Base-by-base conservation (phyloP, 2,329 filamentous ascomycete species). In the Ambrosiella xylebori region DNA sequence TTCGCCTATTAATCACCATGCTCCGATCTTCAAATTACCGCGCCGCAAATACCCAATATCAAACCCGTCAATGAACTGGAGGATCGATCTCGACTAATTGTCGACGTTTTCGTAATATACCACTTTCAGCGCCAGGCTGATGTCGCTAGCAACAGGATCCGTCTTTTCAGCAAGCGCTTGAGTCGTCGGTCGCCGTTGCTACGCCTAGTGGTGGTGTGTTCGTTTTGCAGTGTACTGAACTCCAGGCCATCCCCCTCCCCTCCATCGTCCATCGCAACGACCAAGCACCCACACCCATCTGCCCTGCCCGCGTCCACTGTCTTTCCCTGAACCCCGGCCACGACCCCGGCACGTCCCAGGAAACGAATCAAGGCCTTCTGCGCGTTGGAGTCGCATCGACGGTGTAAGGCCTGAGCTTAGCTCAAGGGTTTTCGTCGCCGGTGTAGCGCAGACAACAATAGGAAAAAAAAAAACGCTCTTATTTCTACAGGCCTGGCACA, bases 361-460 rank as follows among this genome's bases (percentile, higher is more conserved):
- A 59, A 59, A 52, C 58, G 58, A 59, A 58, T 58, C 57, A 58
- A 59, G 54, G 55, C 51, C 55, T 50, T 57, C 55, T 57, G 55
- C 47, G 55, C 55, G 44, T 19, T 45, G 57, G 51, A 56, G 58
- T 57, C 27, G 57, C 39, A 59, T 56, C 58, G 47, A 41, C 39
- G 52, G 52, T 39, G 52, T 15, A 58, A 58, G 54, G 54, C 54
- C 58, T 59, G 56, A 56, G 58, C 58, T 59, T 50, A 37, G 13
- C 38, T 39, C 50, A 45, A 54, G 57, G 41, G 51, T 51, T 39
- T 36, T 54, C 37, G 52, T 54, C 37, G 38, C 52, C 37, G 39
- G 52, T 39, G 38, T 41, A 41, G 35, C 11, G 38, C 19, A 54
- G 37, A 37, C 35, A 17, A 45, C 36, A 54, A 49, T 38, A 13